Base-by-base conservation (phyloP, 805 yeast species). In the Sugiyamaella valdiviana region DNA sequence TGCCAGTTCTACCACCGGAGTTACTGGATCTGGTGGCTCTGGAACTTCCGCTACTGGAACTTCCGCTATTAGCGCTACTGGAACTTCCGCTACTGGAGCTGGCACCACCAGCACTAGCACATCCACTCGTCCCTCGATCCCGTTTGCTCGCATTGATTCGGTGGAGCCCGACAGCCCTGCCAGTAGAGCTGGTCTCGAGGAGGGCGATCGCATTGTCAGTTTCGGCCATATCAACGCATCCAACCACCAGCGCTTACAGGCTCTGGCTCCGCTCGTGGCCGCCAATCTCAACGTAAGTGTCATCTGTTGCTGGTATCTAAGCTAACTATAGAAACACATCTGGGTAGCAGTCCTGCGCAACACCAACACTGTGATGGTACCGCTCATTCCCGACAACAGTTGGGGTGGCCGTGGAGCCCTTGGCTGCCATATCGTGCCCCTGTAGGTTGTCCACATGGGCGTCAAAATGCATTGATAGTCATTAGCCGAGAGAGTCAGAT, bases 321-420 rank as follows among this genome's bases (percentile, higher is more conserved):
- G 24, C 19, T 36, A 35, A 57, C 54, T 29, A 26, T 39, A 37
- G 41, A 50, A 36, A 29, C 49, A 55, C 14, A 56, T 70, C 15
- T 36, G 48, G 4, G 51, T 71, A 4, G 38, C 41, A 3, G 49
- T 68, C 10, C 16, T 51, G 17, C 57, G 72, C 39, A 17, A 42
- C 6, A 46, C 29, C 6, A 16, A 45, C 16, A 22, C 39, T 10
- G 39, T 45, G 10, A 39, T 35, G 3, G 36, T 54, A 5, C 20
- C 45, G 3, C 59, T 77, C 24, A 59, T 58, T 2, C 91, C 90
- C 1, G 63, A 73, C 5, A 62, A 62, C 3, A 63, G 67, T 14
- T 85, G 90, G 90, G 69, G 67, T 39, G 91, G 91, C 6, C 66
- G 67, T 32, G 90, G 91, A 1, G 54, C 80, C n/a, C 63, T 84